These are phyloP conservation scores for Fusarium graminum DNA, from an alignment of 2,329 filamentous ascomycete species.

Conservation along the genomic window DNA sequence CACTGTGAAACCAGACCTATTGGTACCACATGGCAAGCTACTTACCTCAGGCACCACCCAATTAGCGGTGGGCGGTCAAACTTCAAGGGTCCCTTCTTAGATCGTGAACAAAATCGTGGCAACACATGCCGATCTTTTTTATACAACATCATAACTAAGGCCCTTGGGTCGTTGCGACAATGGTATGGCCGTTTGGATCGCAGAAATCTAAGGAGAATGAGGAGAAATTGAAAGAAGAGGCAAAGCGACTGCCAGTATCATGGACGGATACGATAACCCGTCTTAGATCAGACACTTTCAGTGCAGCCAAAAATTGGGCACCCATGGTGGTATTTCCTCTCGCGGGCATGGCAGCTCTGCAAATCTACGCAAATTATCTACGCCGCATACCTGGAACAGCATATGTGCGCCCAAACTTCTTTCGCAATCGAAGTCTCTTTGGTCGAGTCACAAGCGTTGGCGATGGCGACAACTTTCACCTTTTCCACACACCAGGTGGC, in stretches of 20 bases:
- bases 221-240: conserved; percentile 34
- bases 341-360: conserved; percentile 55
- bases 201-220: conserved; percentile 45
- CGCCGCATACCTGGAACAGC: conserved; percentile 84
- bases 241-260: conserved; percentile 50
- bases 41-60: conserved; percentile 47
- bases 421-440: conserved; percentile 81
- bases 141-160: conserved; percentile 41
- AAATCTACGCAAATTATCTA: conserved; percentile 80
- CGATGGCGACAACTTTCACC: conserved; percentile 94
- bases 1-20: not conserved
- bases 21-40: conserved; percentile 8
- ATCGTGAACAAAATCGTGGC: conserved; percentile 14
- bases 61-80: conserved; percentile 37
- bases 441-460: conserved; percentile 93
- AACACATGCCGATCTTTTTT: conserved; percentile 32
- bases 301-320: conserved; percentile 57
- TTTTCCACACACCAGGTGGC: conserved; percentile 96
- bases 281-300: conserved; percentile 48
- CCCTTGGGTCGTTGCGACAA: conserved; percentile 52
- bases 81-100: conserved; percentile 34
- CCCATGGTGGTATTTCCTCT: conserved; percentile 56
- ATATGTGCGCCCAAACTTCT: conserved; percentile 80
- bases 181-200: conserved; percentile 59
- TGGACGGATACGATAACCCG: conserved; percentile 57